Conservation (phyloP, 768 basidiomycete genomes). For the Pulveroboletus ravenelii region DNA sequence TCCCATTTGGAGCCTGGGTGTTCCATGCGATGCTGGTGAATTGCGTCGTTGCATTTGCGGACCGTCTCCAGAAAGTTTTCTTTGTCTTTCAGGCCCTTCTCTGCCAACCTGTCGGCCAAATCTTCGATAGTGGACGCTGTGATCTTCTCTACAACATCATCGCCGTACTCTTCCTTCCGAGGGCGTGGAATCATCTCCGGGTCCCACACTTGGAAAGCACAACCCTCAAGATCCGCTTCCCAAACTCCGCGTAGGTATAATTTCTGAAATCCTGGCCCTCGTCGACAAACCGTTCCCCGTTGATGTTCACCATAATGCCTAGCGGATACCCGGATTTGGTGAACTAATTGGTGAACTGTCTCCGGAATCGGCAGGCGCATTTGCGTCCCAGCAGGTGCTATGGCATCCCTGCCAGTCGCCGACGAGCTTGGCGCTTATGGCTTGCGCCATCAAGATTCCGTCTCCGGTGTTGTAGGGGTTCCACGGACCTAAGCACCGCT, state of each 20-base stretch:
- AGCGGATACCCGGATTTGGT: constrained; percentile 73
- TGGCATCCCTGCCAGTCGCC: constrained; percentile 74
- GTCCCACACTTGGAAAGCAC: constrained; percentile 67
- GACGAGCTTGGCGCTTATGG: constrained; percentile 47
- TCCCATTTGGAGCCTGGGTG: constrained; percentile 44
- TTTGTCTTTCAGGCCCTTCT: constrained; percentile 43
- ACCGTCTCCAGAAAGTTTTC: constrained; percentile 44
- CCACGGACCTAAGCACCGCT: constrained; percentile 49
- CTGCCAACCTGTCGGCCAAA: constrained; percentile 44
- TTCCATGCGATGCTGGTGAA: constrained; percentile 34
- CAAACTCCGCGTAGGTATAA: constrained; percentile 70
- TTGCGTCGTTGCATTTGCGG: constrained; percentile 47
- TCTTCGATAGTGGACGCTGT: constrained; percentile 43
- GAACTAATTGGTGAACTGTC: constrained; percentile 61
- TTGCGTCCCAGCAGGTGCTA: constrained; percentile 67
- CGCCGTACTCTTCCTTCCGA: constrained; percentile 62
- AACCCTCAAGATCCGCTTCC: constrained; percentile 55
- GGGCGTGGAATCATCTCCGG: constrained; percentile 39
- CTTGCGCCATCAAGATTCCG: constrained; percentile 49
- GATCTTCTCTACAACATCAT: constrained; percentile 55
- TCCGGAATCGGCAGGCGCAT: constrained; percentile 47
- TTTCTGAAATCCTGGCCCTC: constrained; percentile 71
- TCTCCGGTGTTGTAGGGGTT: constrained; percentile 73
- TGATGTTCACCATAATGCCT: constrained; percentile 61
- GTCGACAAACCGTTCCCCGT: constrained; percentile 61